Percentiles rank a stretch among this genome's conserved stretches.
Conservation (phyloP, 768 basidiomycete genomes). For the Mycena vitilis region DNA sequence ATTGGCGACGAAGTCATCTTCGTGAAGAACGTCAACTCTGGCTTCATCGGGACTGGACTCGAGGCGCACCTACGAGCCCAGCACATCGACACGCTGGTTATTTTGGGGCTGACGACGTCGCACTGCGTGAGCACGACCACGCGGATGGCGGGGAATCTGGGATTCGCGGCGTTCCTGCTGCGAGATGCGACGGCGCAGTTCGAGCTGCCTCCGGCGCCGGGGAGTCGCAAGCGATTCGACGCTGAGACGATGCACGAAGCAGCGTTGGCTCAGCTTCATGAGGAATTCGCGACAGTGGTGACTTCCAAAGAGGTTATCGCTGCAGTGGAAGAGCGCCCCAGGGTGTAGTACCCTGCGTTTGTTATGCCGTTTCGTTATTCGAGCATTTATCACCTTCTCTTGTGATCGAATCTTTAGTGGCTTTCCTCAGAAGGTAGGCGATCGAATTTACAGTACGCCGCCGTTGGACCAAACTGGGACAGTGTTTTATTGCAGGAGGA, state of each 20-base stretch:
- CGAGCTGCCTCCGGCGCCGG: constrained; percentile 34
- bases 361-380: too few relatives aligned
- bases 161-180: constrained; percentile 37
- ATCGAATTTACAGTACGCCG: too few relatives aligned
- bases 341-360: not conserved
- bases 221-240: constrained; percentile 33
- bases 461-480: too few relatives aligned
- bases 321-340: not conserved
- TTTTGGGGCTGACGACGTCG: constrained; percentile 38
- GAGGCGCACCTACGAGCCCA: constrained; percentile 35
- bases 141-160: constrained; percentile 42
- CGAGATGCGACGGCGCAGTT: constrained; percentile 41
- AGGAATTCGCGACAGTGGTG: constrained; percentile 41
- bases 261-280: constrained; percentile 38
- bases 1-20: constrained; percentile 36
- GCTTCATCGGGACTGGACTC: constrained; percentile 42
- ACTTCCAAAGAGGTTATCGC: constrained; percentile 33
- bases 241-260: constrained; percentile 42
- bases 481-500: too few relatives aligned
- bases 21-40: constrained; percentile 40
- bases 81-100: constrained; percentile 37
- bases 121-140: constrained; percentile 42
- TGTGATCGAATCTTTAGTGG: too few relatives aligned
- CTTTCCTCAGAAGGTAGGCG: too few relatives aligned
- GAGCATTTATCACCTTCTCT: too few relatives aligned